Percentiles rank a stretch among this genome's conserved stretches.
Evolutionary conservation across 495 filamentous ascomycete species (phyloP).

Genomic region (Penicillium atrosanguineum): DNA sequence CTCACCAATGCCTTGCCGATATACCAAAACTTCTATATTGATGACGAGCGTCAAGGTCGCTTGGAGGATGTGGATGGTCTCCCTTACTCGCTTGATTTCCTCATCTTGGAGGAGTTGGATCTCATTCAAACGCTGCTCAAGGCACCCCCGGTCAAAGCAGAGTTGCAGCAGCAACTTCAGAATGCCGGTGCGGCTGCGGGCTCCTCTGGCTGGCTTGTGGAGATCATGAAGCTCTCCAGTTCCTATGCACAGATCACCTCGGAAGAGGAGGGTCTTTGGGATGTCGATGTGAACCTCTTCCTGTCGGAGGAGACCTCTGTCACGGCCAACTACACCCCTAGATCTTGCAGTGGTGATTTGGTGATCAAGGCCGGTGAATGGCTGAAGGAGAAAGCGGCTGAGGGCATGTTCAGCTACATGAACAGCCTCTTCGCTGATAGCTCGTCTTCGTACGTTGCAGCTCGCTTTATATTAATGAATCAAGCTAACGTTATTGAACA

Average conservation of each 20-base stretch:
- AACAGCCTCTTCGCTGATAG: constrained; percentile 61
- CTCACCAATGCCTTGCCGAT: constrained; percentile 64
- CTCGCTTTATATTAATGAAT: background rate
- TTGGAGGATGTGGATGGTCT: constrained; percentile 87
- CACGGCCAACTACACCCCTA: constrained; percentile 93
- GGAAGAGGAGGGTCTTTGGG: constrained; percentile 93
- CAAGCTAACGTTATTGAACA: constrained; percentile 8
- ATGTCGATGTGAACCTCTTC: constrained; percentile 93
- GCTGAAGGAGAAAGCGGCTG: constrained; percentile 65
- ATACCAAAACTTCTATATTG: constrained; percentile 80
- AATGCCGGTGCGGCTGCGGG: constrained; percentile 55
- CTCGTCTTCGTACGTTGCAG: constrained; percentile 49
- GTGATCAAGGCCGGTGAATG: constrained; percentile 93
- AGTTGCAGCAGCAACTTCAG: constrained; percentile 73
- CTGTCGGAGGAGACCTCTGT: constrained; percentile 92
- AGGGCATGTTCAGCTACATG: constrained; percentile 71
- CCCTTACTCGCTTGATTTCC: constrained; percentile 93
- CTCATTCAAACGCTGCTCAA: constrained; percentile 85
- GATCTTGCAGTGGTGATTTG: constrained; percentile 87
- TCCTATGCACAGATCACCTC: constrained; percentile 87
- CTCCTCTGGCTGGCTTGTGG: constrained; percentile 65
- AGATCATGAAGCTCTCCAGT: constrained; percentile 77
- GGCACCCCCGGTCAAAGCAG: constrained; percentile 78
- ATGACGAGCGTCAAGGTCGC: constrained; percentile 78
- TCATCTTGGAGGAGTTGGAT: constrained; percentile 90